phyloP scores from a whole-genome alignment of 129 eudicot genomes.

The Smallanthus sonchifolius region DNA sequence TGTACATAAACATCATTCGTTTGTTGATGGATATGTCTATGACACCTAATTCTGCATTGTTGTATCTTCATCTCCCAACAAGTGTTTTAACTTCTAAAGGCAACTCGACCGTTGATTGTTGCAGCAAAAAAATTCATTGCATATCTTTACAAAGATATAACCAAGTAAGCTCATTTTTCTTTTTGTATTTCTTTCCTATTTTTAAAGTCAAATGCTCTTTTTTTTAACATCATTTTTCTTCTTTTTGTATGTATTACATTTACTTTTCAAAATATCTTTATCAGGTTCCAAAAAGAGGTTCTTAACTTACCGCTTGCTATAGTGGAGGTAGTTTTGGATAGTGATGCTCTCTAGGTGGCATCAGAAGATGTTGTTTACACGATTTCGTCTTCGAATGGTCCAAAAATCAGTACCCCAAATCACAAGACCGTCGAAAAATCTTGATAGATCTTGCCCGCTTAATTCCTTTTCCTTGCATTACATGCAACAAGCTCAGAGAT shows the following conservation, averaged over 20 bases:
- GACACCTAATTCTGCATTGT: conserved; percentile 74
- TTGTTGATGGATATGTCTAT: conserved; percentile 53
- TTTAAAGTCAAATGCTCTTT: too few species aligned
- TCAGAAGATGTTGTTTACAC: conserved; percentile 85
- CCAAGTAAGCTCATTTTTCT: conserved; percentile 43
- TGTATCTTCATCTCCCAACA: conserved; percentile 68
- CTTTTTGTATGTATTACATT: neutral
- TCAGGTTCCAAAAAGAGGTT: conserved; percentile 74
- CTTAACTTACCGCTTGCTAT: conserved; percentile 70
- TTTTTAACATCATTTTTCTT: neutral
- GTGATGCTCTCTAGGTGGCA: conserved; percentile 76
- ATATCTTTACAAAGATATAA: conserved; percentile 63
- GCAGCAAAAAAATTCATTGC: conserved; percentile 70
- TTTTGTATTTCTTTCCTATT: neutral
- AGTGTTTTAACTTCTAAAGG: conserved; percentile 69
- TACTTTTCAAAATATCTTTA: neutral
- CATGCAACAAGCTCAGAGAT: conserved; percentile 68
- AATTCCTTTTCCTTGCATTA: conserved; percentile 88
- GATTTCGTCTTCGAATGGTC: conserved; percentile 76
- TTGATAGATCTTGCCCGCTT: conserved; percentile 56
- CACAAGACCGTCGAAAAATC: conserved; percentile 69
- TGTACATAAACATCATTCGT: too few species aligned
- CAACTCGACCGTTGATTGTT: conserved; percentile 74
- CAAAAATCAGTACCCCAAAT: conserved; percentile 47
- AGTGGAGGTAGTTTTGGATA: conserved; percentile 59